phyloP scores from a whole-genome alignment of 164 flowering plant species.

The Cinnamomum chago region DNA sequence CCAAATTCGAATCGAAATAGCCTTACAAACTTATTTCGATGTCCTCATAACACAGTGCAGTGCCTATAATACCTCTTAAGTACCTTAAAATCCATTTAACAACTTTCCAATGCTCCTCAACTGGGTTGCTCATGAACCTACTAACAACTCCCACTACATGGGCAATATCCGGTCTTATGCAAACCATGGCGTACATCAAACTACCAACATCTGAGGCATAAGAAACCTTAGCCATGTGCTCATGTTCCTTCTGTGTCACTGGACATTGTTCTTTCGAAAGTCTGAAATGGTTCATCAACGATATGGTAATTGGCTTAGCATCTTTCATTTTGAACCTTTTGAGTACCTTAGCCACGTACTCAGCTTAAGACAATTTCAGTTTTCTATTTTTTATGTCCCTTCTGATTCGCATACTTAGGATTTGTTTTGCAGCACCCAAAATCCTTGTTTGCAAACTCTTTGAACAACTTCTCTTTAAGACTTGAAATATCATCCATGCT shows the following conservation, averaged over 20 bases:
- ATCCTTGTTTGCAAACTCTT: too few relatives aligned
- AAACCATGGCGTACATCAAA: slow-evolving; percentile 7
- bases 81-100: neutral
- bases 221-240: neutral
- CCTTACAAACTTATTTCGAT: neutral
- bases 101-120: neutral
- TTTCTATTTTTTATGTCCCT: too few relatives aligned
- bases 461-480: too few relatives aligned
- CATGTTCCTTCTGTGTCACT: neutral
- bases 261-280: neutral
- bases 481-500: too few relatives aligned
- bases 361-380: neutral
- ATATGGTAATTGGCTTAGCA: neutral
- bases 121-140: neutral
- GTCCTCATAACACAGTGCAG: neutral
- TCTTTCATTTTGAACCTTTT: neutral
- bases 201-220: neutral
- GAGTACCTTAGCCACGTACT: slow-evolving; percentile 1
- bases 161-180: neutral
- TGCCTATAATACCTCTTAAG: neutral
- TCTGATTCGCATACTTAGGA: too few relatives aligned
- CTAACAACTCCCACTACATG: slow-evolving; percentile 1
- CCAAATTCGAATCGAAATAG: neutral
- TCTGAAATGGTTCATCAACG: neutral
- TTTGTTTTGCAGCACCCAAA: too few relatives aligned